These are phyloP conservation scores for Rhodotorula sp. DNA, from an alignment of 1,284 basidiomycete genomes.

Conservation along the genomic window DNA sequence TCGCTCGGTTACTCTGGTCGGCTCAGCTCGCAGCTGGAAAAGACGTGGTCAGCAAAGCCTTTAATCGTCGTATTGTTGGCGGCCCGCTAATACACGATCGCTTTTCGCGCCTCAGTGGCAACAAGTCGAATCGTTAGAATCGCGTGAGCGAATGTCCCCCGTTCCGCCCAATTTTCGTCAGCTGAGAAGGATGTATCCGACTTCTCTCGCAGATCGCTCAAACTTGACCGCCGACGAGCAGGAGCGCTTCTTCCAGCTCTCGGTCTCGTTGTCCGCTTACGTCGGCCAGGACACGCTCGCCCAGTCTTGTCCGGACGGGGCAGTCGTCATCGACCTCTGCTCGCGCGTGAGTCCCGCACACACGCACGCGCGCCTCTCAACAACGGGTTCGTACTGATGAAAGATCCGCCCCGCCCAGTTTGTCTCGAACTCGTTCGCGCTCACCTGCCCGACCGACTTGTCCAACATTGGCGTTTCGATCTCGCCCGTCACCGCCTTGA, in stretches of 20 bases:
- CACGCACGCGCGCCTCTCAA: no score
- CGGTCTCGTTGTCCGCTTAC: conserved; percentile 46
- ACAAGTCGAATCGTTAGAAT: conserved; percentile 69
- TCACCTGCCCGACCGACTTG: conserved; percentile 66
- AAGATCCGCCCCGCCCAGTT: conserved; percentile 57
- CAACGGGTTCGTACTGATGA: no score
- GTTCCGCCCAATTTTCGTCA: background rate
- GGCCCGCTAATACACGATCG: background rate
- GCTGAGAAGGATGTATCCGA: background rate
- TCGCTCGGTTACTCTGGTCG: conserved; percentile 65
- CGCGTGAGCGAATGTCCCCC: conserved; percentile 55
- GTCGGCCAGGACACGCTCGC: conserved; percentile 48
- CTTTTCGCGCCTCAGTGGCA: conserved; percentile 55
- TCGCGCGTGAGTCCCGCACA: conserved; percentile 17
- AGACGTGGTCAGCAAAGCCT: conserved; percentile 37
- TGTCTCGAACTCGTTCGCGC: conserved; percentile 80
- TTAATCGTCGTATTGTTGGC: no score
- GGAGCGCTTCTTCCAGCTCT: conserved; percentile 42
- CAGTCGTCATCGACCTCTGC: conserved; percentile 60
- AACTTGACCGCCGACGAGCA: conserved; percentile 18
- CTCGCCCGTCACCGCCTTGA: conserved; percentile 71
- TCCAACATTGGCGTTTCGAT: conserved; percentile 75
- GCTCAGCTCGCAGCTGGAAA: conserved; percentile 58
- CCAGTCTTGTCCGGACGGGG: conserved; percentile 60
- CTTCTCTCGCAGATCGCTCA: conserved; percentile 13